Percentiles rank a stretch among this genome's conserved stretches.
Conservation (phyloP, 2,329 filamentous ascomycete genomes). For the Drechslerella dactyloides region DNA sequence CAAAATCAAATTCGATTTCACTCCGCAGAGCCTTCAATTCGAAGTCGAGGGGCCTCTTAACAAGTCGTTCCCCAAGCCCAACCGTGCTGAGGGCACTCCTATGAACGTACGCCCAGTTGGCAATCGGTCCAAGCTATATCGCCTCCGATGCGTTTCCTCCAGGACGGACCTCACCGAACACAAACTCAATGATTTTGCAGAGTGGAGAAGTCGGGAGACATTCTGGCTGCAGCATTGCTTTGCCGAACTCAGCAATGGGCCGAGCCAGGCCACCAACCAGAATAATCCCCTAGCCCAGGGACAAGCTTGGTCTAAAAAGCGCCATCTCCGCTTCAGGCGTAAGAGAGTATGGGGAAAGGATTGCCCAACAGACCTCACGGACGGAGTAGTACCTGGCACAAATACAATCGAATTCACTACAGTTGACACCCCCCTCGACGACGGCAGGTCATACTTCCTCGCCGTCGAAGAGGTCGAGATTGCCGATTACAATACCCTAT, state of each 20-base stretch:
- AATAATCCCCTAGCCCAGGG: background rate
- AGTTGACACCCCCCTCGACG: constrained; percentile 56
- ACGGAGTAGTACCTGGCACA: constrained; percentile 64
- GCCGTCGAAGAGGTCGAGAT: constrained; percentile 43
- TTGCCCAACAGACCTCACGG: constrained; percentile 75
- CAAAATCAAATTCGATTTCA: constrained; percentile 25
- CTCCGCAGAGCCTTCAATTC: constrained; percentile 24
- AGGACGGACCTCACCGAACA: constrained; percentile 47
- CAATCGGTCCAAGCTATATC: constrained; percentile 60
- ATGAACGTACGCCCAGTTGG: constrained; percentile 20
- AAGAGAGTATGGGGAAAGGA: constrained; percentile 78
- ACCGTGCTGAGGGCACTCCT: constrained; percentile 20
- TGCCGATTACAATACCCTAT: constrained; percentile 58
- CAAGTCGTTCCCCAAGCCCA: constrained; percentile 22
- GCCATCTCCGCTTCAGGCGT: constrained; percentile 66
- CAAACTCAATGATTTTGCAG: constrained; percentile 54
- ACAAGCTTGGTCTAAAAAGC: constrained; percentile 67
- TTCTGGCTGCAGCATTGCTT: constrained; percentile 71
- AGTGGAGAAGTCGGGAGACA: constrained; percentile 58
- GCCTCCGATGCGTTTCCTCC: constrained; percentile 69
- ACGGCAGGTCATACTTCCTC: constrained; percentile 26
- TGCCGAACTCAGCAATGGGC: constrained; percentile 71
- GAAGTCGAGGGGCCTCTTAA: constrained; percentile 14
- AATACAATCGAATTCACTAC: constrained; percentile 68
- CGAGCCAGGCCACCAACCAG: constrained; percentile 10